A percentile compares a stretch with the other conserved stretches of the same genome.
These are phyloP conservation scores for Pulchroboletus neoregius DNA, from an alignment of 1,284 basidiomycete genomes.

Conservation along the genomic window DNA sequence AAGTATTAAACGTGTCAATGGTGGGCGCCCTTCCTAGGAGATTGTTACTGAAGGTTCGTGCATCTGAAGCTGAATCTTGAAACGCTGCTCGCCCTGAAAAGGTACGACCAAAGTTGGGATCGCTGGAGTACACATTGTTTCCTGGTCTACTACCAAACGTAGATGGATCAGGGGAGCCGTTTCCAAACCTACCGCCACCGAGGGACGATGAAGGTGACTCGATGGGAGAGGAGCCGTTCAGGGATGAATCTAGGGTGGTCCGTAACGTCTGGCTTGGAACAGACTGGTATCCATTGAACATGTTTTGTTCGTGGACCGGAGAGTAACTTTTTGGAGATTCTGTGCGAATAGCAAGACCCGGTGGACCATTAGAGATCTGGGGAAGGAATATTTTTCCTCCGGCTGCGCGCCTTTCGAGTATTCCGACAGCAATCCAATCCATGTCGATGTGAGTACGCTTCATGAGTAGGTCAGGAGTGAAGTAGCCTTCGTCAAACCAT, in stretches of 20 bases:
- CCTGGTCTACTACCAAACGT: slow-evolving; percentile 49
- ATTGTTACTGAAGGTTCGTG: slow-evolving; percentile 35
- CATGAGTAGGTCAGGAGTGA: slow-evolving; percentile 81
- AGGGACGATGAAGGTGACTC: slow-evolving; percentile 71
- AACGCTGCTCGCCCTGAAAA: slow-evolving; percentile 36
- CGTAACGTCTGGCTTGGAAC: slow-evolving; percentile 56
- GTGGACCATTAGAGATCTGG: slow-evolving; percentile 46
- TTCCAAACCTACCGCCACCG: slow-evolving; percentile 54
- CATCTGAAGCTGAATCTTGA: slow-evolving; percentile 35
- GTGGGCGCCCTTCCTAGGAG: slow-evolving; percentile 35
- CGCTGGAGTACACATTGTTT: slow-evolving; percentile 37
- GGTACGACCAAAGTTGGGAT: slow-evolving; percentile 33
- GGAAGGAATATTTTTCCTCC: slow-evolving; percentile 63
- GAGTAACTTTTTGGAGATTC: slow-evolving; percentile 39
- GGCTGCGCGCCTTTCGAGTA: slow-evolving; percentile 48
- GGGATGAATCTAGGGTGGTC: slow-evolving; percentile 57
- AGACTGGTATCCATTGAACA: slow-evolving; percentile 56
- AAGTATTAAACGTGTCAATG: slow-evolving; percentile 44
- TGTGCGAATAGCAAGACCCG: slow-evolving; percentile 48
- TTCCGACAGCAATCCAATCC: slow-evolving; percentile 63
- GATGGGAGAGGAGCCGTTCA: slow-evolving; percentile 49
- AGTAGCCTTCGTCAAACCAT: slow-evolving; percentile 93
- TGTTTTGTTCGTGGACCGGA: slow-evolving; percentile 37
- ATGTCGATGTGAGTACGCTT: slow-evolving; percentile 67
- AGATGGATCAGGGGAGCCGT: slow-evolving; percentile 65